Conservation (phyloP, 352 stramenopile species). For the Pythium pyrilobum region DNA sequence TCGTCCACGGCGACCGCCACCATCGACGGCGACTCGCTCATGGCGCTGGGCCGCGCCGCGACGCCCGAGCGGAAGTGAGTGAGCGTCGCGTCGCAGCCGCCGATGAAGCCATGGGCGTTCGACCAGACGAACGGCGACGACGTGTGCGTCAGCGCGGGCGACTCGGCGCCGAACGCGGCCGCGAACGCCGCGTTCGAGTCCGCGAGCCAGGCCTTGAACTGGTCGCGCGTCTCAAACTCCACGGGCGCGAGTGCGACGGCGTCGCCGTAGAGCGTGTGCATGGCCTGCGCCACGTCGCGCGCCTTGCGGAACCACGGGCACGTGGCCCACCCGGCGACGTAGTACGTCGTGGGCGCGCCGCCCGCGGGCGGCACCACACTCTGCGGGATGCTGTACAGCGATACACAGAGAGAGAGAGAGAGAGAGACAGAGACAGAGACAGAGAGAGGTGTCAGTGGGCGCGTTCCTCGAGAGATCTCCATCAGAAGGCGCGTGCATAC, state of each 20-base stretch:
- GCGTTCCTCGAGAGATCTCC: no score
- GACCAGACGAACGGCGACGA: conserved; percentile 79
- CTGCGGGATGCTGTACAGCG: conserved; percentile 28
- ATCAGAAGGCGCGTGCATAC: conserved; percentile 24
- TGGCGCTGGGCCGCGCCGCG: conserved; percentile 7
- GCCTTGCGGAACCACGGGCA: conserved; percentile 58
- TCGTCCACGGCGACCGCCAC: conserved; percentile 17
- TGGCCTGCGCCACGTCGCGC: conserved; percentile 49
- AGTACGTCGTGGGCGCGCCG: conserved; percentile 35
- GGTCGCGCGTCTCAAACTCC: conserved; percentile 52
- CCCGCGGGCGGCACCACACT: conserved; percentile 23
- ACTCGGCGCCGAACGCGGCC: conserved; percentile 30
- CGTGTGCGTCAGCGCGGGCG: conserved; percentile 39
- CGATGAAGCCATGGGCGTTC: conserved; percentile 51
- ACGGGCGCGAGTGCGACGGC: conserved; percentile 33
- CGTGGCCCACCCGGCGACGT: conserved; percentile 67
- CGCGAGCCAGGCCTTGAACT: conserved; percentile 51
- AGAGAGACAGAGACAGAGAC: background rate
- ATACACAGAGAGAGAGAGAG: background rate
- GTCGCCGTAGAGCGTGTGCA: conserved; percentile 63
- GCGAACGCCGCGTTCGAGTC: conserved; percentile 32
- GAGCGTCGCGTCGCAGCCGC: conserved; percentile 63
- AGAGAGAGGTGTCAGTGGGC: no score
- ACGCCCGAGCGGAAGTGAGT: conserved; percentile 50
- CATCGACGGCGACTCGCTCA: conserved; percentile 13